A percentile compares a stretch with the other conserved stretches of the same genome.
These are phyloP conservation scores for Mycosphaerelloides madeirae DNA, from an alignment of 2,329 filamentous ascomycete species.

Conservation along the genomic window DNA sequence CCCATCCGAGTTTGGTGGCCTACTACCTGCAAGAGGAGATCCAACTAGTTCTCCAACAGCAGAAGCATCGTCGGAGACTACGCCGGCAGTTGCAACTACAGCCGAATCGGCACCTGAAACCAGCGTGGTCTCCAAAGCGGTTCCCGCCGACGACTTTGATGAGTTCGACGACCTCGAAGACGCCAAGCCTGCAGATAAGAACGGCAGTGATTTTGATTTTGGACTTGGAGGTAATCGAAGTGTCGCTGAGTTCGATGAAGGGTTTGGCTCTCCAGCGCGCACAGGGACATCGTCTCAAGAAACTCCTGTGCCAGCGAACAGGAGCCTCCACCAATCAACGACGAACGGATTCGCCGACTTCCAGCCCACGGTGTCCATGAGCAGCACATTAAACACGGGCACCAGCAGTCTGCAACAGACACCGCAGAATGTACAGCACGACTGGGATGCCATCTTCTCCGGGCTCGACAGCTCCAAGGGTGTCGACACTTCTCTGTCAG, in stretches of 20 bases:
- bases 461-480: conserved; percentile 57
- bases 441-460: conserved; percentile 95
- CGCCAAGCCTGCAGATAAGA: conserved; percentile 68
- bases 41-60: conserved; percentile 35
- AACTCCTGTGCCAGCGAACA: conserved; percentile 33
- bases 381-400: conserved; percentile 11
- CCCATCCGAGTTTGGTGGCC: conserved; percentile 51
- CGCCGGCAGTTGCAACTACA: conserved; percentile 6
- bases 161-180: conserved; percentile 81
- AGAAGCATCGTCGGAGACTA: conserved; percentile 5
- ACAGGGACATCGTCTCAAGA: conserved; percentile 40
- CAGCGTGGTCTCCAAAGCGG: conserved; percentile 4
- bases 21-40: conserved; percentile 53
- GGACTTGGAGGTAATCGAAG: conserved; percentile 49
- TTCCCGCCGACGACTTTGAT: conserved; percentile 64
- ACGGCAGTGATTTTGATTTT: conserved; percentile 76
- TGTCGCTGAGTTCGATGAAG: conserved; percentile 69
- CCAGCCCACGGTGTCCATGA: conserved; percentile 13
- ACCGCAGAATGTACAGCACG: conserved; percentile 53
- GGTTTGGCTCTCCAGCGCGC: conserved; percentile 65
- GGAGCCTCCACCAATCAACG: conserved; percentile 12
- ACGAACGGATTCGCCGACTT: conserved; percentile 29
- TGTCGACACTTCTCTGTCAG: conserved; percentile 25
- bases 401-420: conserved; percentile 30
- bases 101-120: conserved; percentile 5